These are phyloP conservation scores for Trypanosoma cruzi DNA, from an alignment of 208 protist species.

Conservation along the genomic window DNA sequence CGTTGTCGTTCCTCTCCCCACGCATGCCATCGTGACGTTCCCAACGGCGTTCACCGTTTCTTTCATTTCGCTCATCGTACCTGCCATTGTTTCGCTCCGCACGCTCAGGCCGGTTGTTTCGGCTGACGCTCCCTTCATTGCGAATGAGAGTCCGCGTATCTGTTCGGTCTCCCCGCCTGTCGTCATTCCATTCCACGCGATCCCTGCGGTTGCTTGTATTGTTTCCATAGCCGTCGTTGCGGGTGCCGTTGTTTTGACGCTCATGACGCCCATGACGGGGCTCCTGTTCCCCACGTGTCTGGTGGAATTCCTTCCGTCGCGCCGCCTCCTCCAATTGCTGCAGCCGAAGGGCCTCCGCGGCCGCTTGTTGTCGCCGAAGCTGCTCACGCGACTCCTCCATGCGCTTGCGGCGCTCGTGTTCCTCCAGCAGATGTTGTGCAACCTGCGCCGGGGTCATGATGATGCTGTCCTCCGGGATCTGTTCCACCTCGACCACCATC, in stretches of 20 bases:
- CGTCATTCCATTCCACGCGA: background rate
- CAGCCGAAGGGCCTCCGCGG: conserved; percentile 24
- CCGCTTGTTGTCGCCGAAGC: conserved; percentile 33
- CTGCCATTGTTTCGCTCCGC: conserved; percentile 21
- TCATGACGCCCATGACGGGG: background rate
- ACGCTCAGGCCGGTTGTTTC: conserved; percentile 7
- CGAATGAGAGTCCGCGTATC: background rate
- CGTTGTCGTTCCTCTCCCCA: background rate
- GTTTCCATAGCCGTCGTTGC: background rate
- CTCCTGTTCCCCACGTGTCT: conserved; percentile 11
- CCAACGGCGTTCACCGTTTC: conserved; percentile 20
- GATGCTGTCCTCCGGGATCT: conserved; percentile 61
- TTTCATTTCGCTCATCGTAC: background rate
- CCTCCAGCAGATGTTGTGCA: conserved; percentile 52
- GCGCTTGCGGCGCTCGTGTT: conserved; percentile 37
- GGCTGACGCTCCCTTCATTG: background rate
- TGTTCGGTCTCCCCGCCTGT: conserved; percentile 5
- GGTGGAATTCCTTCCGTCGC: background rate
- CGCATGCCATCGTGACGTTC: conserved; percentile 28
- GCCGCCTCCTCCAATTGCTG: conserved; percentile 31
- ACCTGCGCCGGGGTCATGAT: conserved; percentile 71
- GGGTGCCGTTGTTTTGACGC: background rate
- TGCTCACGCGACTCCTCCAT: conserved; percentile 28
- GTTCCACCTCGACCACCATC: conserved; percentile 63
- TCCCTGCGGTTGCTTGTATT: background rate